Evolutionary conservation across 495 filamentous ascomycete species (phyloP).

Genomic region (Penicillium cosmopolitanum): DNA sequence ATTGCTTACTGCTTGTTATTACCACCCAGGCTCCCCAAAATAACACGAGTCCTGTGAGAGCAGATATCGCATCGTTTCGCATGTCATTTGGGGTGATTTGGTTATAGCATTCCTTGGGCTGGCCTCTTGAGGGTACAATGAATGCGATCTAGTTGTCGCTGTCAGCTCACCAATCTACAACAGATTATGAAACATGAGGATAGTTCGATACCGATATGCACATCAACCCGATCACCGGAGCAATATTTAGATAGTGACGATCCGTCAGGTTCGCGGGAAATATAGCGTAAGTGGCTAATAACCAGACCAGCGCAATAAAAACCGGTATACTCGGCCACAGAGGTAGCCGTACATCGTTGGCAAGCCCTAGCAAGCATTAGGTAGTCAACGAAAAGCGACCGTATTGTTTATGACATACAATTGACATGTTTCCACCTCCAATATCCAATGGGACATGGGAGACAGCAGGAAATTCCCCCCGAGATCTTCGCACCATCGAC

Average conservation of each 20-base stretch:
- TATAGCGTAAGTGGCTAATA: not conserved
- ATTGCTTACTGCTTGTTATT: not conserved
- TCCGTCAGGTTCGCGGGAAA: not conserved
- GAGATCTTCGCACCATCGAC: constrained; percentile 2
- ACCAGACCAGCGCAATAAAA: not conserved
- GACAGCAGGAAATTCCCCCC: not conserved
- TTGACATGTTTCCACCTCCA: constrained; percentile 3
- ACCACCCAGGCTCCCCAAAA: constrained; percentile 2
- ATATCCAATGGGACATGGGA: not conserved
- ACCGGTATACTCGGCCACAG: not conserved
- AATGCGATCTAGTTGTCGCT: not conserved
- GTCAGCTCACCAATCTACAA: not conserved
- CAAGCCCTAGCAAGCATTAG: not conserved
- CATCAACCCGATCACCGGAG: not conserved
- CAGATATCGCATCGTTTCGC: not conserved
- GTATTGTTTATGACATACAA: not conserved
- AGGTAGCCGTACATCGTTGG: not conserved
- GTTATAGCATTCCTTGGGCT: not conserved
- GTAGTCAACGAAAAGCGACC: not conserved
- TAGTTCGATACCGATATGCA: not conserved
- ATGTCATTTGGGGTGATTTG: constrained; percentile 5
- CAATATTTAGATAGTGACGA: not conserved
- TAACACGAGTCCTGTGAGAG: not conserved
- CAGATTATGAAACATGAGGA: not conserved
- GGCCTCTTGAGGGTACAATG: not conserved